Evolutionary conservation across 805 yeast genomes (phyloP), one percentile per base, ranked within the genome.

Genomic region (Wickerhamiella occidentalis): DNA sequence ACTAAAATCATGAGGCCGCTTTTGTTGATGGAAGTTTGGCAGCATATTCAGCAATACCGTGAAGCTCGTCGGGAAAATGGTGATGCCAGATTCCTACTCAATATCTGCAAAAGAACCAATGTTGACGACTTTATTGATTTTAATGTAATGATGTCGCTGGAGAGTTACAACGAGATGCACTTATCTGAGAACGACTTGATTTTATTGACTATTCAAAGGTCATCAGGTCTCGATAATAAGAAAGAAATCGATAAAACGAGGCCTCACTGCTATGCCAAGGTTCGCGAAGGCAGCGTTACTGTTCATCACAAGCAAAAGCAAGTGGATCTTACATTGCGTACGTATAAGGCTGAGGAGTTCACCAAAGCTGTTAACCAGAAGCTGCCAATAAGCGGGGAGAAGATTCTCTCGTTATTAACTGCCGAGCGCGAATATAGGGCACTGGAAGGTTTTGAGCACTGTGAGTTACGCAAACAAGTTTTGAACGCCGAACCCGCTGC

Each of bases 401-500:
- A 77, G 49, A 81, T 88, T 1, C 80, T 84, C 76, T 92, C 81
- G 57, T 79, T 92, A 87, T 75, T 83, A 0, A 90, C 99, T 0
- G 75, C 88, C 13, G 98, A 92, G 63, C 80, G 99, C 69, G 98
- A 92, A 61, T 94, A 71, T 58, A 75, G 88, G 0, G 82, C 98
- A 0, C 66, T 94, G 56, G 77, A 73, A 61, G 96, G 94, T 1
- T 69, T 92, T 48, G 80, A 75, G 47, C 87, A 82, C 61, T 94
- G 87, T 59, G 94, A 86, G 59, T 66, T 94, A 36, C 68, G 75
- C n/a, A 70, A 76, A 17, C 72, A 76, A 30, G 84, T 92, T 40
- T 62, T 87, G 8, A 60, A 68, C 8, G 96, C 94, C 0, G 63
- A 65, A 40, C 87, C 95, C 0, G 68, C 76, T 1, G 55, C 58